Percentiles rank a stretch among this genome's conserved stretches.
phyloP scores from a whole-genome alignment of 768 basidiomycete species.

The Lepiota venenata region DNA sequence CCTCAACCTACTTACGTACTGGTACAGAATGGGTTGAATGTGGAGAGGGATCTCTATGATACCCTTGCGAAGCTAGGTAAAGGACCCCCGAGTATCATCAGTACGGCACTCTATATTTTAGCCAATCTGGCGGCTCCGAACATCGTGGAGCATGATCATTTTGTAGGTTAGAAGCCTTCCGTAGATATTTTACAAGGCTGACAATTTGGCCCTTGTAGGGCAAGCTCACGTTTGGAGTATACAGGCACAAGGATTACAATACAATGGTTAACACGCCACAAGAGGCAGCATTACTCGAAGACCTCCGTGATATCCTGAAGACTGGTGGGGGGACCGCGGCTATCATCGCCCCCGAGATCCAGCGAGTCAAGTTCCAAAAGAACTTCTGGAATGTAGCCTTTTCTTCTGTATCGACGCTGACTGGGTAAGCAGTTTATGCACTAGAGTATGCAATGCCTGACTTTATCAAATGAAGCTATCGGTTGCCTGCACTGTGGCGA shows the following conservation, averaged over 20 bases:
- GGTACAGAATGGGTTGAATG: constrained; percentile 70
- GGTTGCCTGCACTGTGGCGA: constrained; percentile 50
- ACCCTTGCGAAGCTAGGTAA: constrained; percentile 39
- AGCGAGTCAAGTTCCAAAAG: constrained; percentile 57
- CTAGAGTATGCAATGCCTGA: constrained; percentile 10
- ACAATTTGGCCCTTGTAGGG: constrained; percentile 33
- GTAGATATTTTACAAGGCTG: not conserved
- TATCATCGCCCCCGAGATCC: constrained; percentile 54
- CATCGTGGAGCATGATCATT: constrained; percentile 47
- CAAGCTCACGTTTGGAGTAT: constrained; percentile 49
- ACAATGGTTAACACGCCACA: constrained; percentile 38
- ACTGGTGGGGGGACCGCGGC: constrained; percentile 49
- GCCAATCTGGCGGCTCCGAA: constrained; percentile 45
- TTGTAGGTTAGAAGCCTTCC: constrained; percentile 35
- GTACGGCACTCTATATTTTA: constrained; percentile 51
- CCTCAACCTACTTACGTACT: constrained; percentile 59
- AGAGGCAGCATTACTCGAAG: constrained; percentile 39
- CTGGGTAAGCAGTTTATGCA: constrained; percentile 25
- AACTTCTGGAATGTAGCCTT: constrained; percentile 64
- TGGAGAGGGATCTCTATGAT: constrained; percentile 63
- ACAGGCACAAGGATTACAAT: constrained; percentile 40
- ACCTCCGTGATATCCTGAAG: constrained; percentile 41
- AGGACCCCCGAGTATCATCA: constrained; percentile 49
- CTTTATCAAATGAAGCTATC: constrained; percentile 25
- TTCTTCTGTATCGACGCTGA: constrained; percentile 49